Base-by-base conservation (phyloP, 2,329 filamentous ascomycete species). In the Botryosphaeria dothidea region DNA sequence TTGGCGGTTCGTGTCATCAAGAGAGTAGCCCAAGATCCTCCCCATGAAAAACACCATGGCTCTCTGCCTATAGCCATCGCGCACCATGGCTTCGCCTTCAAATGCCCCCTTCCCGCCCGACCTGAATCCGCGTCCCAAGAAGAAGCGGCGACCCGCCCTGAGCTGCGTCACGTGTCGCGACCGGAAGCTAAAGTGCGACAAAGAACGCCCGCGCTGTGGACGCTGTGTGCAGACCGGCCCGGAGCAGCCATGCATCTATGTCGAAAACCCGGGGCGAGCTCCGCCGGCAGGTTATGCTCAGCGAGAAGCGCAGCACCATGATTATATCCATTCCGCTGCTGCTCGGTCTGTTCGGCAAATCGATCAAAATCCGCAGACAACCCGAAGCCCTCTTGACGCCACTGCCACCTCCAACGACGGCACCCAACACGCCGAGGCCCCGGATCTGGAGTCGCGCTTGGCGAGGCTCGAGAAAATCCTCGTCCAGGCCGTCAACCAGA, bases 301-400 rank as follows among this genome's bases (percentile, higher is more conserved):
- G 2, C 31, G 4, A 19, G 52, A 27, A 34, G 15, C 23, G 23
- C 52, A 11, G 36, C 2, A 34, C n/a, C 25, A 36, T 13, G 13
- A 17, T 45, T 45, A 45, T 57, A 43, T 5, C 36, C 17, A 19
- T 23, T 4, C 13, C 54, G 5, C 34, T 5, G 6, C 25, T 7
- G n/a, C 54, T 60, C 56, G 56, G 56, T 23, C 56, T 46, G 15
- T 60, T 60, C 56, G 56, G 56, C 38, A 60, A 60, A 46, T 60
- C 41, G 41, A 46, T n/a, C 38, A 43, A 27, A n/a, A 19, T 15
- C 52, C 52, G 52, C 31, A 23, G 17, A 38, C 54, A 21, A 19
- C 41, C 56, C 56, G 56, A 46, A 60, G 56, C 41, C 56, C 56
- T n/a, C 11, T 34, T 25, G 56, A 46, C 56, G 56, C 56, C 56